A percentile compares a stretch with the other conserved stretches of the same genome.
phyloP scores from a whole-genome alignment of 2,329 filamentous ascomycete genomes.

The Elsinoe australis region DNA sequence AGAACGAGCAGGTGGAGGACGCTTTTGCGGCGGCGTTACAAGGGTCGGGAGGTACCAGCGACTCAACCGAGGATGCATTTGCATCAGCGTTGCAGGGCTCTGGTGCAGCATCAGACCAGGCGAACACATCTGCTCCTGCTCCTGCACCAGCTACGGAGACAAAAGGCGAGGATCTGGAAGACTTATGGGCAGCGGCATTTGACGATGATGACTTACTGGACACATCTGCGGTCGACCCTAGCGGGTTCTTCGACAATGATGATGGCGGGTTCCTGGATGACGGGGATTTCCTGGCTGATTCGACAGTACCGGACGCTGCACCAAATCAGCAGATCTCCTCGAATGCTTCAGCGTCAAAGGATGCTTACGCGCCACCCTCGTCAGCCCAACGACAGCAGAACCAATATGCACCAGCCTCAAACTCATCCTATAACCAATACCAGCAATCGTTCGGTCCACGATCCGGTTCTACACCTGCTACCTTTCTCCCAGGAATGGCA shows the following conservation, averaged over 20 bases:
- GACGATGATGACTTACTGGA: slow-evolving; percentile 51
- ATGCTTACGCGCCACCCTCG: neutral
- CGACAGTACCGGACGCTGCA: too few relatives aligned
- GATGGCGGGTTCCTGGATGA: slow-evolving; percentile 73
- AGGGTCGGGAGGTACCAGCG: too few relatives aligned
- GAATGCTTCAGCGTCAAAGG: neutral
- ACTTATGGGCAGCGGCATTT: slow-evolving; percentile 77
- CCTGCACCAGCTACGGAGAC: slow-evolving; percentile 1
- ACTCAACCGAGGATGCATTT: neutral
- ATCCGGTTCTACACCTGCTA: slow-evolving; percentile 9
- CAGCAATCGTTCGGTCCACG: slow-evolving; percentile 14
- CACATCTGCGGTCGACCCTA: slow-evolving; percentile 47
- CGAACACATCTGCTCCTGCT: slow-evolving; percentile 5
- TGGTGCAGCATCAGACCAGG: neutral
- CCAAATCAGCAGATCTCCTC: too few relatives aligned
- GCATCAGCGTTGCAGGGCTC: neutral
- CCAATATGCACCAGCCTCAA: slow-evolving; percentile 2
- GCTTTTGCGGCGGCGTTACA: too few relatives aligned
- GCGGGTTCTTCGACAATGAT: slow-evolving; percentile 67
- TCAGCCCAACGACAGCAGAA: neutral
- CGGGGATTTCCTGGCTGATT: too few relatives aligned
- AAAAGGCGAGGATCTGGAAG: slow-evolving; percentile 58
- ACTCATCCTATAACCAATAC: neutral
- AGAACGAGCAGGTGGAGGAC: too few relatives aligned
- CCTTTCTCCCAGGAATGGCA: slow-evolving; percentile 13